A percentile compares a stretch with the other conserved stretches of the same genome.
Conservation (phyloP, 306 rosid species). For the Delonix regia region DNA sequence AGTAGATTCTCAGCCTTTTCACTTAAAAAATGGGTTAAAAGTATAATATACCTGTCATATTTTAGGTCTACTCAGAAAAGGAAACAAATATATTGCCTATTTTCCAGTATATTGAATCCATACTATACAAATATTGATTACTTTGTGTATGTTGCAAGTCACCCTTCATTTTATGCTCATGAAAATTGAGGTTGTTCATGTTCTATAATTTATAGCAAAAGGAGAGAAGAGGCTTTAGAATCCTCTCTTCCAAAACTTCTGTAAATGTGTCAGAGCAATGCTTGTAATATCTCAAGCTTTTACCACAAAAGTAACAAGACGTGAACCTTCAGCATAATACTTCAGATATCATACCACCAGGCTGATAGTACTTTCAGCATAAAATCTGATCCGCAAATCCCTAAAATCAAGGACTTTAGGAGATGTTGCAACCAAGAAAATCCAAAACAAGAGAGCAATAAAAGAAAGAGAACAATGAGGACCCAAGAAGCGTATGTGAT, state of each 20-base stretch:
- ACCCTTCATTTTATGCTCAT: background rate
- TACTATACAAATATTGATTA: background rate
- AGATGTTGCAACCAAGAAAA: constrained; percentile 3
- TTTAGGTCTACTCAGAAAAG: background rate
- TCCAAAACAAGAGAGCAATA: background rate
- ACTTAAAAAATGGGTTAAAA: background rate
- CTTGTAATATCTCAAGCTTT: background rate
- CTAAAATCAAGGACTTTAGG: constrained; percentile 17
- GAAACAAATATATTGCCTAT: background rate
- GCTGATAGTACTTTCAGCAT: constrained; percentile 1
- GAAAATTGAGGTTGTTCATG: background rate
- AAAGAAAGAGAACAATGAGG: constrained; percentile 11
- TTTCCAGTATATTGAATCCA: background rate
- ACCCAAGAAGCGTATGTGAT: constrained; percentile 4
- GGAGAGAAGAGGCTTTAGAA: background rate
- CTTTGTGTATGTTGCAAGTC: background rate
- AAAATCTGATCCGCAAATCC: background rate
- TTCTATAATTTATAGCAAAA: background rate
- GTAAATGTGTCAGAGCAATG: background rate
- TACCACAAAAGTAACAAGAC: background rate
- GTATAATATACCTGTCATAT: too few species aligned
- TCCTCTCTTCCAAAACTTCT: background rate
- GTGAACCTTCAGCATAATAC: constrained; percentile 19
- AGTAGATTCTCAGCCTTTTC: background rate
- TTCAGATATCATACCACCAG: background rate